phyloP scores from a whole-genome alignment of 306 rosid species.

The Vachellia collinsii region DNA sequence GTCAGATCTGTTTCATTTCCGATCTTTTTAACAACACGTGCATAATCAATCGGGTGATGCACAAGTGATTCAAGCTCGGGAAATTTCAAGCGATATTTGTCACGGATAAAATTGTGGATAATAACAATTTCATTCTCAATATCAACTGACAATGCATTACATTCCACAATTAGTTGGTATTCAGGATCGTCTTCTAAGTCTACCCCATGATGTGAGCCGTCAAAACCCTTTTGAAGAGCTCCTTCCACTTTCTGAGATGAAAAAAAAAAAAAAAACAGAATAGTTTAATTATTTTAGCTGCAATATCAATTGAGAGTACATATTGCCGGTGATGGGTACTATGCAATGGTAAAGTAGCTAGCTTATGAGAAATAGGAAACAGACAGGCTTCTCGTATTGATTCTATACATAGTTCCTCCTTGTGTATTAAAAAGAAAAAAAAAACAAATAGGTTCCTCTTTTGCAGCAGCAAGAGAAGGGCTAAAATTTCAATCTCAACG shows the following conservation, averaged over 20 bases:
- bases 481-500: constrained; percentile 25
- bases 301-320: constrained; percentile 28
- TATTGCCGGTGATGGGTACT: too few relatives aligned
- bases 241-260: constrained; percentile 85
- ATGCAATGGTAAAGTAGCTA: constrained; percentile 12
- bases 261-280: constrained; percentile 25
- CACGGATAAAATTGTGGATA: constrained; percentile 91
- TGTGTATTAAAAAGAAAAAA: neutral
- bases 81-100: constrained; percentile 88
- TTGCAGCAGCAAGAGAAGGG: constrained; percentile 11
- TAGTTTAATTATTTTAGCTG: neutral
- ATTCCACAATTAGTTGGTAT: constrained; percentile 90
- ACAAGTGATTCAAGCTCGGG: constrained; percentile 96
- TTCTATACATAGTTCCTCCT: neutral
- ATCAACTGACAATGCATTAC: constrained; percentile 89
- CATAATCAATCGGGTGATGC: constrained; percentile 95
- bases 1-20: constrained; percentile 93
- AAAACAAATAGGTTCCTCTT: neutral
- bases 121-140: constrained; percentile 93
- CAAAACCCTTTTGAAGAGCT: constrained; percentile 72
- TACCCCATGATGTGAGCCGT: constrained; percentile 57
- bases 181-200: constrained; percentile 94
- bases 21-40: constrained; percentile 95
- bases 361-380: constrained; percentile 1
- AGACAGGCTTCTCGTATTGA: neutral